A percentile compares a stretch with the other conserved stretches of the same genome.
phyloP scores from a whole-genome alignment of 495 filamentous ascomycete species.

The Trichoderma asperelloides region DNA sequence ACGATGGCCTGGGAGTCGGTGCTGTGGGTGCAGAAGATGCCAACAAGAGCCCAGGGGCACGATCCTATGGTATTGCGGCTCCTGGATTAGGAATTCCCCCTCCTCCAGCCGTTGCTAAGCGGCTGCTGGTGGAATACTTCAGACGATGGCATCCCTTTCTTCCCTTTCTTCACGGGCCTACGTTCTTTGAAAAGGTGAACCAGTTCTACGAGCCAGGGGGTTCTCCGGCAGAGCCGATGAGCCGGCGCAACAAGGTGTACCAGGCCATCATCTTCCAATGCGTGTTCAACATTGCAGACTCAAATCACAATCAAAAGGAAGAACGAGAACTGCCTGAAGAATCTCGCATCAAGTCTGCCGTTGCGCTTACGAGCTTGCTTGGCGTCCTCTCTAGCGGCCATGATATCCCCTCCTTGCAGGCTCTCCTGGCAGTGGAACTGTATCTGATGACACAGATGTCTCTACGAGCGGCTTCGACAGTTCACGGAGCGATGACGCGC shows the following conservation, averaged over 20 bases:
- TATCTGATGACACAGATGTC: conserved; percentile 6
- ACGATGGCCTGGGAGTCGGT: not conserved
- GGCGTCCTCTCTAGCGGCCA: not conserved
- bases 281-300: conserved; percentile 4
- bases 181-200: conserved; percentile 4
- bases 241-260: not conserved
- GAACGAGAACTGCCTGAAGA: not conserved
- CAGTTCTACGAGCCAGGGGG: not conserved
- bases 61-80: not conserved
- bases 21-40: conserved; percentile 2
- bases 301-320: conserved; percentile 1
- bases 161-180: not conserved
- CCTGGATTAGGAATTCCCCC: not conserved
- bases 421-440: not conserved
- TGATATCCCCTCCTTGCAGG: not conserved
- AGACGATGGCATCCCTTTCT: conserved; percentile 1
- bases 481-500: conserved; percentile 3
- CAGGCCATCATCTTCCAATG: conserved; percentile 7
- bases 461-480: conserved; percentile 1
- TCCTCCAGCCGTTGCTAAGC: not conserved
- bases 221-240: conserved; percentile 5
- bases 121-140: not conserved
- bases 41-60: not conserved
- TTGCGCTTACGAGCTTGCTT: not conserved
- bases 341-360: not conserved